These are phyloP conservation scores for Phlebiopsis gigantea DNA, from an alignment of 768 basidiomycete genomes.

Conservation along the genomic window DNA sequence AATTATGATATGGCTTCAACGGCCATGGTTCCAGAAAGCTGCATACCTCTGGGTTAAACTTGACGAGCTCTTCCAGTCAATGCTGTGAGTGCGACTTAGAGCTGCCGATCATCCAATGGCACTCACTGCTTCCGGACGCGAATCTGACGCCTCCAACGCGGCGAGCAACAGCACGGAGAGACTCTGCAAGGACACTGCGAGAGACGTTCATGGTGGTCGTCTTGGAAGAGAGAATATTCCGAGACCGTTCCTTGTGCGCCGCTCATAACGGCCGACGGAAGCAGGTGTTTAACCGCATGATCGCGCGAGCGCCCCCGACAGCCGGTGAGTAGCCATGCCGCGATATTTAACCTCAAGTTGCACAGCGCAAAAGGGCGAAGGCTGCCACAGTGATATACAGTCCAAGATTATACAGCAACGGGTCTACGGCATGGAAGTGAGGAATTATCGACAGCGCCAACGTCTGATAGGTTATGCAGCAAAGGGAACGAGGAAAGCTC, in stretches of 20 bases:
- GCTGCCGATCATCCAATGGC: background rate
- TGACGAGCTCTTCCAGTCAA: slow-evolving; percentile 14
- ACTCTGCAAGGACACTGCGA: background rate
- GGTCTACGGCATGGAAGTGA: background rate
- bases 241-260: too few species aligned
- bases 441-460: background rate
- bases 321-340: background rate
- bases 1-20: background rate
- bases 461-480: background rate
- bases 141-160: background rate
- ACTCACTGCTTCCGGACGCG: slow-evolving; percentile 5
- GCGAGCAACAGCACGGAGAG: background rate
- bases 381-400: background rate
- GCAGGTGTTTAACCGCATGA: background rate
- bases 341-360: background rate
- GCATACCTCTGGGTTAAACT: slow-evolving; percentile 27
- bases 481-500: background rate
- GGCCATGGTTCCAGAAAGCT: background rate
- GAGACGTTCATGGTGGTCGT: background rate
- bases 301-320: background rate
- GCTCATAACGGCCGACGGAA: background rate
- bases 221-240: too few species aligned
- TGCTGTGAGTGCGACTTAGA: background rate
- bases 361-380: background rate
- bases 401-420: slow-evolving; percentile 2